These are phyloP conservation scores for Cochlearia excelsa DNA, from an alignment of 345 rosid genomes.

Conservation along the genomic window DNA sequence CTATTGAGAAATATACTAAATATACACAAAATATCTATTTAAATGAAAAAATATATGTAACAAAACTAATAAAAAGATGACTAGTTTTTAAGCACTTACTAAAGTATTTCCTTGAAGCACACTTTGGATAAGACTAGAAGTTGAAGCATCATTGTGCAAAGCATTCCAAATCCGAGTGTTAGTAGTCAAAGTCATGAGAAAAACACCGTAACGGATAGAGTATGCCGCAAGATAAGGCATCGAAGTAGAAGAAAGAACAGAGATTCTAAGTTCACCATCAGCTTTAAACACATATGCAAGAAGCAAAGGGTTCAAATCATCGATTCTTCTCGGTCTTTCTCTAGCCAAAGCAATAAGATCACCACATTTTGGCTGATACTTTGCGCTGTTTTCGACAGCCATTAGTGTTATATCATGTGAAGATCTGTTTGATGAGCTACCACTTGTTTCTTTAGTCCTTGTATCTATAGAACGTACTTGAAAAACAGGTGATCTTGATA, in stretches of 20 bases:
- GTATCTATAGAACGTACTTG: background rate
- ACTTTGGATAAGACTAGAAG: constrained; percentile 25
- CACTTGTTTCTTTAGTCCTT: background rate
- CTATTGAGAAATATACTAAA: no score
- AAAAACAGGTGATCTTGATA: constrained; percentile 24
- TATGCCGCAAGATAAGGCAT: background rate
- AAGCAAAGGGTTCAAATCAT: constrained; percentile 31
- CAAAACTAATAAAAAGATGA: background rate
- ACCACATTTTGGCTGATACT: constrained; percentile 39
- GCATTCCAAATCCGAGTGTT: constrained; percentile 45
- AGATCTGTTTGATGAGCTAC: background rate
- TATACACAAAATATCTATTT: no score
- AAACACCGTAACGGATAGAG: constrained; percentile 26
- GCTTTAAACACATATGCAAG: constrained; percentile 27
- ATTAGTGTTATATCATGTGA: constrained; percentile 10
- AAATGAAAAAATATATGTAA: no score
- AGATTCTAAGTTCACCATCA: background rate
- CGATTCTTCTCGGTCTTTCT: constrained; percentile 29
- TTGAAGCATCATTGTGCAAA: constrained; percentile 24
- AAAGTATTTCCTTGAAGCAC: constrained; percentile 24
- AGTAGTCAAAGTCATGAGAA: constrained; percentile 36
- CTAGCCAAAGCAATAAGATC: constrained; percentile 42
- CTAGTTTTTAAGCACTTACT: constrained; percentile 11
- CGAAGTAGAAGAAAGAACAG: constrained; percentile 20
- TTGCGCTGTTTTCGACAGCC: background rate